Base-by-base conservation (phyloP, 2,329 filamentous ascomycete species). In the Sclerotinia subarctica region DNA sequence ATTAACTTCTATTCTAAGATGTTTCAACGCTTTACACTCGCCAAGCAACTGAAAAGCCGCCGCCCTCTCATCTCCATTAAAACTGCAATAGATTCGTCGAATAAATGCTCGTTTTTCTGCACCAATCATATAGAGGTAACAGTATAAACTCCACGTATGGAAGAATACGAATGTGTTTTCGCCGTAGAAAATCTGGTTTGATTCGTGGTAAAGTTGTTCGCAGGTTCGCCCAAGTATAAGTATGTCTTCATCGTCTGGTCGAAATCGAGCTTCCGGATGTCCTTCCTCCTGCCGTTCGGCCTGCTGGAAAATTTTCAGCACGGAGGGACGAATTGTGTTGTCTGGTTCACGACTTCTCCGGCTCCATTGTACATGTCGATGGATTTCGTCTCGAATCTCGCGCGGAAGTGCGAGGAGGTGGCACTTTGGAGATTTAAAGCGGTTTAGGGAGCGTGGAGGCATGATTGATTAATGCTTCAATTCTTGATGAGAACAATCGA, bases 181-280 rank as follows among this genome's bases (percentile, higher is more conserved):
- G 11, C 47, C 17, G 19, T n/a, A 54, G 10, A 29, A 64, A 2
- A 64, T 29, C 3, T 26, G n/a, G n/a, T 6, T 64, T 51, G 49
- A 38, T 64, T 64, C 60, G 8, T 52, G 19, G 24, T 64, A 64
- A 29, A 64, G 60, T 11, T 64, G 60, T 35, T 35, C n/a, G 11
- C 60, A 51, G 3, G 60, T 64, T n/a, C 60, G 29, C 15, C 29
- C 47, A 38, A 64, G 26, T 47, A 60, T 60, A 17, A 60, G 57
- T n/a, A 47, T 26, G 19, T 60, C 57, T 32, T n/a, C 5, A 11
- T 10, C 19, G 32, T 60, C 42, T 32, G 57, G 42, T 19, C 19
- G 42, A 19, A 60, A 47, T 5, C 5, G 19, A 2, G 24, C 42
- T 19, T 19, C 3, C 5, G 42, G 26, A 60, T 60, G 2, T n/a